These are phyloP conservation scores for Epichloe gansuensis DNA, from an alignment of 2,329 filamentous ascomycete genomes.

Conservation along the genomic window DNA sequence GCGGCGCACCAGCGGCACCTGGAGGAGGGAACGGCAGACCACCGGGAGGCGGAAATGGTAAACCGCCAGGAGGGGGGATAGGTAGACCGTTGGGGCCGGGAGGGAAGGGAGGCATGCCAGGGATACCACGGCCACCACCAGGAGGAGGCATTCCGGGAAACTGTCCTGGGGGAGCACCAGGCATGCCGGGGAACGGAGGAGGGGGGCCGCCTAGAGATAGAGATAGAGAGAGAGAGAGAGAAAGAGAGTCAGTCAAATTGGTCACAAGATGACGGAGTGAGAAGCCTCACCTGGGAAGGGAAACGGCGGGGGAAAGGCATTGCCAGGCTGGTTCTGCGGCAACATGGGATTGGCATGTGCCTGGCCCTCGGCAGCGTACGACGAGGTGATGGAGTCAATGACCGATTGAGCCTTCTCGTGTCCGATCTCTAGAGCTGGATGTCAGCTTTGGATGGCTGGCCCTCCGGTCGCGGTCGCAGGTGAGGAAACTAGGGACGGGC, in stretches of 20 bases:
- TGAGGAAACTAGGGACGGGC: neutral
- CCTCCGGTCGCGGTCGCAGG: neutral
- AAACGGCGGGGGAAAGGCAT: slow-evolving; percentile 38
- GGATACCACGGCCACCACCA: slow-evolving; percentile 35
- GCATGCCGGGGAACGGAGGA: slow-evolving; percentile 45
- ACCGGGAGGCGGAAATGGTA: slow-evolving; percentile 22
- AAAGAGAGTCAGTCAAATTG: neutral
- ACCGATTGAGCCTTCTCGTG: slow-evolving; percentile 98
- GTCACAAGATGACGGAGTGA: slow-evolving; percentile 12
- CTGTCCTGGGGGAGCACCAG: slow-evolving; percentile 24
- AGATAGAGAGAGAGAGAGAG: neutral
- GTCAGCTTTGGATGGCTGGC: neutral
- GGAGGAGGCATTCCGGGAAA: slow-evolving; percentile 29
- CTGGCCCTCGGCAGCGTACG: slow-evolving; percentile 89
- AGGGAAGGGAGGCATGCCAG: slow-evolving; percentile 32
- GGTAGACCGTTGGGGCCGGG: slow-evolving; percentile 15
- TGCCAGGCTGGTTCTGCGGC: slow-evolving; percentile 50
- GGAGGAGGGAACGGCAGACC: slow-evolving; percentile 28
- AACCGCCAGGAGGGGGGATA: slow-evolving; percentile 30
- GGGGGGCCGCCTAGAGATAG: slow-evolving; percentile 26
- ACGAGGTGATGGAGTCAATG: slow-evolving; percentile 94
- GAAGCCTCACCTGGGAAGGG: slow-evolving; percentile 45
- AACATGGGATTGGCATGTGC: slow-evolving; percentile 76
- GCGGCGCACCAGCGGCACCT: slow-evolving; percentile 16
- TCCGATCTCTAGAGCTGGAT: slow-evolving; percentile 61